Percentiles rank a stretch among this genome's conserved stretches.
These are phyloP conservation scores for Cercospora brassicicola DNA, from an alignment of 2,329 filamentous ascomycete genomes.

Conservation along the genomic window DNA sequence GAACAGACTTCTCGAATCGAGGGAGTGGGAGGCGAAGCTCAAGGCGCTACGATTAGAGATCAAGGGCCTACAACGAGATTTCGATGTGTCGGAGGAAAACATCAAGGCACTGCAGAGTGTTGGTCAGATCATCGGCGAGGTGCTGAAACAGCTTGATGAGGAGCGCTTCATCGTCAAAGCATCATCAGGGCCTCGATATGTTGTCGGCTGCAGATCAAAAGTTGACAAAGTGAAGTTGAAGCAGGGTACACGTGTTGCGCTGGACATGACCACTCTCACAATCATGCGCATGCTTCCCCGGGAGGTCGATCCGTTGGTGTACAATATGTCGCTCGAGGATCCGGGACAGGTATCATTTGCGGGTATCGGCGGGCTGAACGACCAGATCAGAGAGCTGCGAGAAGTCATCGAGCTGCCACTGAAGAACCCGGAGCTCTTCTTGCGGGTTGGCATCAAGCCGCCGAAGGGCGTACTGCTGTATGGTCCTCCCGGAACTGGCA, in stretches of 20 bases:
- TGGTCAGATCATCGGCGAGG: constrained; percentile 98
- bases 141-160: constrained; percentile 97
- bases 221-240: constrained; percentile 97
- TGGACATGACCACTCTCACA: constrained; percentile 98
- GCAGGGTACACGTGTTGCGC: constrained; percentile 93
- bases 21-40: constrained; percentile 98
- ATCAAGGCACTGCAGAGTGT: constrained; percentile 99
- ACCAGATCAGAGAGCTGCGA: constrained; percentile 94
- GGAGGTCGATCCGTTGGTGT: constrained; percentile 96
- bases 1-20: constrained; percentile 72
- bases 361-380: constrained; percentile 94
- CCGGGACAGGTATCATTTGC: constrained; percentile 97
- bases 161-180: constrained; percentile 99
- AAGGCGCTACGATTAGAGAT: constrained; percentile 93
- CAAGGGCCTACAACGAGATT: constrained; percentile 91
- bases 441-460: constrained; percentile 96
- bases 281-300: constrained; percentile 99
- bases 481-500: constrained; percentile 93
- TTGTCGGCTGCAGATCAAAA: constrained; percentile 96
- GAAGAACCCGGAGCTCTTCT: constrained; percentile 97
- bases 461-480: constrained; percentile 97
- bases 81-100: constrained; percentile 96
- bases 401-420: constrained; percentile 97
- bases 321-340: constrained; percentile 99
- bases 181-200: constrained; percentile 93